A percentile compares a stretch with the other conserved stretches of the same genome.
phyloP scores from a whole-genome alignment of 352 stramenopile species.

The Globisporangium cystogenes region DNA sequence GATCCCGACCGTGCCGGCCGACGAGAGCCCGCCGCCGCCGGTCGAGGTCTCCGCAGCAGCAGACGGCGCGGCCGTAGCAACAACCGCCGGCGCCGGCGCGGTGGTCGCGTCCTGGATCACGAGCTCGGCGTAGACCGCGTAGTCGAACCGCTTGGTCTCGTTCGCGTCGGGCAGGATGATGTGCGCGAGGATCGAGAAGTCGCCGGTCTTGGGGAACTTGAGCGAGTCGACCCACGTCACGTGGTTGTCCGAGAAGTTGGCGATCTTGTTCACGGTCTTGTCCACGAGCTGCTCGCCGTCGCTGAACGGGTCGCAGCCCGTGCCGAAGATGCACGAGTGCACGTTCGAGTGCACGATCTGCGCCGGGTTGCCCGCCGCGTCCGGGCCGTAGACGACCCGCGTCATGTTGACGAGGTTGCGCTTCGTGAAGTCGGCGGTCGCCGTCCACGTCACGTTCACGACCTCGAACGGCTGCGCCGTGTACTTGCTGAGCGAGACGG shows the following conservation, averaged over 20 bases:
- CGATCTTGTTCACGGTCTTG: slow-evolving; percentile 50
- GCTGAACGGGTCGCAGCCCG: slow-evolving; percentile 48
- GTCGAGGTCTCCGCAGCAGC: neutral
- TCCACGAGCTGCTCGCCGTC: slow-evolving; percentile 40
- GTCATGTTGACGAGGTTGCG: slow-evolving; percentile 46
- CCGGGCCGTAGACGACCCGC: slow-evolving; percentile 27
- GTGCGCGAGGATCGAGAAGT: slow-evolving; percentile 48
- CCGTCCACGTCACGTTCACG: slow-evolving; percentile 45
- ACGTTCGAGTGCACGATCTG: slow-evolving; percentile 68
- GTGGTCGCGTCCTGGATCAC: slow-evolving; percentile 21
- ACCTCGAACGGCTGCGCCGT: slow-evolving; percentile 25
- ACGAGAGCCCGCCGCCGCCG: slow-evolving; percentile 25
- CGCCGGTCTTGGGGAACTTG: slow-evolving; percentile 25
- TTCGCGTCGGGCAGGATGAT: slow-evolving; percentile 55
- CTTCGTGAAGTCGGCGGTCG: slow-evolving; percentile 34
- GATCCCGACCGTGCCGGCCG: slow-evolving; percentile 46
- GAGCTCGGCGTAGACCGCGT: slow-evolving; percentile 38
- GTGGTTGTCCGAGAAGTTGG: slow-evolving; percentile 48
- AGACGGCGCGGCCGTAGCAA: neutral
- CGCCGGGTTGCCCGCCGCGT: slow-evolving; percentile 25
- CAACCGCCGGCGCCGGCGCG: slow-evolving; percentile 4
- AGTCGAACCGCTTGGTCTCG: slow-evolving; percentile 39
- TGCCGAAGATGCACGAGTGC: slow-evolving; percentile 45
- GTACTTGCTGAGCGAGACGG: slow-evolving; percentile 21
- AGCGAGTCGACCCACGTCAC: slow-evolving; percentile 29